Percentiles rank a stretch among this genome's conserved stretches.
Conservation (phyloP, 1,284 basidiomycete species). For the Coniferiporia weirii region DNA sequence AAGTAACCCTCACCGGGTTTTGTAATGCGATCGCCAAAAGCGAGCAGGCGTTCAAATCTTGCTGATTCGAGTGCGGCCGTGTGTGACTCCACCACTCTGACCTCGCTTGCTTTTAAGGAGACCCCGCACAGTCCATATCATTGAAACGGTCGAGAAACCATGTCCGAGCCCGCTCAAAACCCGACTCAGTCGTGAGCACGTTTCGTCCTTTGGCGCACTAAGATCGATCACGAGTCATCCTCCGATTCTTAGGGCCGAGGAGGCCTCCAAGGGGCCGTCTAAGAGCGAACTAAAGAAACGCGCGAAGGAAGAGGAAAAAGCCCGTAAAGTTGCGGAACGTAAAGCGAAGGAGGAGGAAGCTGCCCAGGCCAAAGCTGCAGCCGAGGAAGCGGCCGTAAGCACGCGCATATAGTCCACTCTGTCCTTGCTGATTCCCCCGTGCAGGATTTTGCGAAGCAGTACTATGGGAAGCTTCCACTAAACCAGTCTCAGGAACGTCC, state of each 20-base stretch:
- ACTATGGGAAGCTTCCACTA: constrained; percentile 88
- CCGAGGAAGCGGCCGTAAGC: constrained; percentile 16
- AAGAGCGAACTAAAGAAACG: constrained; percentile 94
- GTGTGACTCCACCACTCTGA: neutral
- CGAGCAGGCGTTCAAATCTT: too few species aligned
- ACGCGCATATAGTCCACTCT: constrained; percentile 1
- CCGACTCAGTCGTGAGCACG: neutral
- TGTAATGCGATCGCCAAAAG: neutral
- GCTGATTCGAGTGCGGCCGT: too few species aligned
- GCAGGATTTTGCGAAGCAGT: constrained; percentile 80
- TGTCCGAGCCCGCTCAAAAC: neutral
- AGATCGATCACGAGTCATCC: neutral
- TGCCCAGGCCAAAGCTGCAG: constrained; percentile 68
- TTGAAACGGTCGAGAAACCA: neutral
- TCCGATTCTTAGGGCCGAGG: neutral
- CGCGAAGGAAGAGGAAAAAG: constrained; percentile 91
- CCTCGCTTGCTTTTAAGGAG: neutral
- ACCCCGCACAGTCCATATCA: neutral
- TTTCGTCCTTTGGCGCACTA: neutral
- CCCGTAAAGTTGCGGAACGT: constrained; percentile 83
- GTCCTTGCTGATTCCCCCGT: neutral
- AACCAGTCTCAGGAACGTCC: constrained; percentile 84
- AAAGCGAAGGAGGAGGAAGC: constrained; percentile 77
- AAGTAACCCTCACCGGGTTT: too few species aligned
- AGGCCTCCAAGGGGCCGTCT: constrained; percentile 46